Evolutionary conservation across 2,329 filamentous ascomycete species (phyloP).

Genomic region (Mycogone perniciosa): DNA sequence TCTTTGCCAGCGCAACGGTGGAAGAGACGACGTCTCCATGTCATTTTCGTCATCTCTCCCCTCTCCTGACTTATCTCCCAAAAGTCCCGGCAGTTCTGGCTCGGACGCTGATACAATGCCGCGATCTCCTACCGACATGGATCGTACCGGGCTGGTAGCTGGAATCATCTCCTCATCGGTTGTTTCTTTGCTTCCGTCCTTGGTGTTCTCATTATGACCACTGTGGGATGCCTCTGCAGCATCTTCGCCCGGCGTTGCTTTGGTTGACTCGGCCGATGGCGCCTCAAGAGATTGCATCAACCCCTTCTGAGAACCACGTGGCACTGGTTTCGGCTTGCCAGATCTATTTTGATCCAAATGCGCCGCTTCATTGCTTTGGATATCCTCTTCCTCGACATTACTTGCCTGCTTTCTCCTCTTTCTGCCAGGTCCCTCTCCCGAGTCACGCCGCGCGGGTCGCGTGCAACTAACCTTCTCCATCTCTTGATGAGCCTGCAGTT

Average conservation of each 20-base stretch:
- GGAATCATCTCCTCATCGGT: constrained; percentile 33
- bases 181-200: constrained; percentile 14
- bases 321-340: constrained; percentile 1
- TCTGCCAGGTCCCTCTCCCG: constrained; percentile 18
- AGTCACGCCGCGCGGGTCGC: constrained; percentile 17
- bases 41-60: constrained; percentile 13
- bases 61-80: constrained; percentile 17
- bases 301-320: constrained; percentile 22
- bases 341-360: neutral
- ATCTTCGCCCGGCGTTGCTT: constrained; percentile 27
- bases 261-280: constrained; percentile 24
- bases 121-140: constrained; percentile 21
- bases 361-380: neutral
- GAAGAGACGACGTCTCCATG: constrained; percentile 1
- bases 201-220: constrained; percentile 7
- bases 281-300: constrained; percentile 21
- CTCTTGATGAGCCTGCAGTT: constrained; percentile 34
- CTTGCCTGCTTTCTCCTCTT: constrained; percentile 22
- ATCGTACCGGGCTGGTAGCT: constrained; percentile 31
- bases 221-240: constrained; percentile 7
- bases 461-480: constrained; percentile 36
- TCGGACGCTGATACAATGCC: constrained; percentile 21
- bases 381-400: neutral
- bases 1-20: constrained; percentile 6
- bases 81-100: constrained; percentile 29